Conservation (phyloP, 106 monocot species). For the Dendrobium catenatum region DNA sequence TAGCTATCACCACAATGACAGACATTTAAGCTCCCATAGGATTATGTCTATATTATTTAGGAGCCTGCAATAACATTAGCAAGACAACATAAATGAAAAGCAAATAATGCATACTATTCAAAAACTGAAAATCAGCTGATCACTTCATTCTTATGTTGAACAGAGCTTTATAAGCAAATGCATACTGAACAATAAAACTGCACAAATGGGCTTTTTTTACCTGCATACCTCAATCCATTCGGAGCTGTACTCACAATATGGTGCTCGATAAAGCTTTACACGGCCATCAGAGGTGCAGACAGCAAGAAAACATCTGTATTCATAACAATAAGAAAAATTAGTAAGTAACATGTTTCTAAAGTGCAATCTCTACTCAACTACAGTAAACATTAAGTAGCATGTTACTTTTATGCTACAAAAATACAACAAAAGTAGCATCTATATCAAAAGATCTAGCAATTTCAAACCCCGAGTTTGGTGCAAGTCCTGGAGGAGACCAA, state of each 20-base stretch:
- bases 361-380: background rate
- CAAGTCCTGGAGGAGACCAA: conserved; percentile 80
- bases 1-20: background rate
- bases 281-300: conserved; percentile 77
- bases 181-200: background rate
- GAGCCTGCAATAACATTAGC: background rate
- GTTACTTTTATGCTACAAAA: background rate
- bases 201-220: background rate
- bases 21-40: background rate
- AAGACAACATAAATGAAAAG: background rate
- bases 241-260: conserved; percentile 55
- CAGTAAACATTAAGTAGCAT: background rate
- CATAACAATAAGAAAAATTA: background rate
- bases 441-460: background rate
- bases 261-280: conserved; percentile 73
- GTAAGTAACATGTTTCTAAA: background rate
- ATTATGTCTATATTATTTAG: background rate
- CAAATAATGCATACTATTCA: background rate
- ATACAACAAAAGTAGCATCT: background rate
- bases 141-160: background rate
- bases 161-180: background rate
- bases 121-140: background rate
- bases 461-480: conserved; percentile 65
- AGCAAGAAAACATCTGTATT: conserved; percentile 76
- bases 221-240: conserved; percentile 86